phyloP scores from a whole-genome alignment of 306 rosid species.

The Cajanus cajan region DNA sequence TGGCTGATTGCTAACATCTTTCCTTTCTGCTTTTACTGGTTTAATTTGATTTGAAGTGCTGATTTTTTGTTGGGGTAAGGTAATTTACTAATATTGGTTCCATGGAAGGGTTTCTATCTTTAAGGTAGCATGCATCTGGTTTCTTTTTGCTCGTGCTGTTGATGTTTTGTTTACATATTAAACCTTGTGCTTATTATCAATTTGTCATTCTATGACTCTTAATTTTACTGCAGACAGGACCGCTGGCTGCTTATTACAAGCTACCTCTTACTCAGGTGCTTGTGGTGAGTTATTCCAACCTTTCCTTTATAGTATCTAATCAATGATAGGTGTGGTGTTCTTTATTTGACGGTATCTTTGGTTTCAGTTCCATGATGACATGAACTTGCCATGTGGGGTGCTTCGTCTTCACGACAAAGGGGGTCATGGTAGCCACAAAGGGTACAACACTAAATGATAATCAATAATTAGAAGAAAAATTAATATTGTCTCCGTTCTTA shows the following conservation, averaged over 20 bases:
- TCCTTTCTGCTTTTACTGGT: conserved; percentile 7
- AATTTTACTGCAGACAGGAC: conserved; percentile 66
- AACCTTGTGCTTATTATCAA: conserved; percentile 11
- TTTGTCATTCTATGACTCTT: conserved; percentile 15
- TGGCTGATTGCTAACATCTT: conserved; percentile 8
- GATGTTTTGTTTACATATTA: conserved; percentile 6
- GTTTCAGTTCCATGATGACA: conserved; percentile 83
- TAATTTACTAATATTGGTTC: neutral
- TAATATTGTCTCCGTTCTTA: neutral
- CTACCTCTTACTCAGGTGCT: conserved; percentile 91
- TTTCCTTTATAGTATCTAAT: neutral
- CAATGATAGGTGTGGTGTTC: neutral
- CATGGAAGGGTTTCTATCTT: conserved; percentile 6
- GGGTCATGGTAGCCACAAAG: conserved; percentile 85
- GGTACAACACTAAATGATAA: conserved; percentile 44
- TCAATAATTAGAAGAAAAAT: conserved; percentile 1
- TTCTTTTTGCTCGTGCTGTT: conserved; percentile 7
- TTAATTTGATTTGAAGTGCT: conserved; percentile 19
- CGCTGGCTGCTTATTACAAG: conserved; percentile 93
- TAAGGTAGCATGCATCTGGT: conserved; percentile 11
- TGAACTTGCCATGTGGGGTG: conserved; percentile 91
- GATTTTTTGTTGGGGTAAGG: neutral
- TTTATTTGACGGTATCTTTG: conserved; percentile 9
- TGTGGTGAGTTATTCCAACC: conserved; percentile 54
- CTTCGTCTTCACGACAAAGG: conserved; percentile 81